Evolutionary conservation across 2,329 filamentous ascomycete genomes (phyloP), one percentile per base, ranked within the genome.

Genomic region (Phialophora tarda): DNA sequence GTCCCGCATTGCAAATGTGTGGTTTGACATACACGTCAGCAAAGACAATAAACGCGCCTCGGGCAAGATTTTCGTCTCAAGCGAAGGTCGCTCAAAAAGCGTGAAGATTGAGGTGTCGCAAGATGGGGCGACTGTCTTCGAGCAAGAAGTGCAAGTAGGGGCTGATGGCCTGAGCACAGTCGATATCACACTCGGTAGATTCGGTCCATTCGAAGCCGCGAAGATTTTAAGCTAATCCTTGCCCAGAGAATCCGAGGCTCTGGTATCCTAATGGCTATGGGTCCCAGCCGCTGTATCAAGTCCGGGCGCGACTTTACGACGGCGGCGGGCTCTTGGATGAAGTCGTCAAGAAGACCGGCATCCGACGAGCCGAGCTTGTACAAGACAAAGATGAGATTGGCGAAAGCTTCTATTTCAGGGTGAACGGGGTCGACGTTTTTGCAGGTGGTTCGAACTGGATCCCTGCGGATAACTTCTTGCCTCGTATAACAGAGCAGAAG

Each of bases 371-470:
- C 0, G 73, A 80, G 59, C 71, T 83, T 0, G 62, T 81, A 11
- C 79, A 79, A 66, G 70, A 78, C 51, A 69, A 77, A 63, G 80
- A 80, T 73, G 83, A 81, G 32, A 78, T 81, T 72, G 87, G 88
- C 59, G 88, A 89, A 71, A 84, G 83, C 2, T 89, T 90, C 74
- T 84, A 83, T 71, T 88, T 89, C 73, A 82, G 86, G 44, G 82
- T 90, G 69, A 91, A 91, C 70, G 86, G 86, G 2, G 78, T 88
- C 59, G 83, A 89, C 76, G 82, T 88, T 3, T 89, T 99, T 74
- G 87, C 85, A 62, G 86, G 86, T 41, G 88, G 87, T 7, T 87
- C 85, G 12, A 85, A 87, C 74, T 89, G 87, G 87, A 89, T 89
- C 60, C 87, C 88, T 2, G 85, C 84, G 0, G 86, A 89, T 71